Evolutionary conservation across 306 rosid species (phyloP), one percentile per base, ranked within the genome.

Genomic region (Dicorynia guianensis): DNA sequence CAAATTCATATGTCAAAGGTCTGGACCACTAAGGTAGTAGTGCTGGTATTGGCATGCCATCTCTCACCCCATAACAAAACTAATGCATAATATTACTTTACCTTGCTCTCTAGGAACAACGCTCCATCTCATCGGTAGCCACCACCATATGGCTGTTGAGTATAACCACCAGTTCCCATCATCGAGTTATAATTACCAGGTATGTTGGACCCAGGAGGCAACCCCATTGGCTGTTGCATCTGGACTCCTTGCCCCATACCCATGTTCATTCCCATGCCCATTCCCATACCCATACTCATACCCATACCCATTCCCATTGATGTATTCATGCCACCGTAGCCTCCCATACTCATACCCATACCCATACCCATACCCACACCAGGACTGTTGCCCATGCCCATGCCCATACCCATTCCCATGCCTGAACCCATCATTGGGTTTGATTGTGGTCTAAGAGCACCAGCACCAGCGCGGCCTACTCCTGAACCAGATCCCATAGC

Each of bases 401-500:
- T 53, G 2, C 68, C 80, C 62, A 43, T 19, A 20, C 68, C 84
- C 79, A 79, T 43, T 9, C 86, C 82, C 57, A 86, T 78, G 44
- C 89, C 90, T 1, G 92, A 74, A 74, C 93, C 94, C 87, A 85
- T 77, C 97, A 88, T 84, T 4, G 79, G 55, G 59, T 82, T 92
- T 72, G 77, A 50, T 15, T 85, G 67, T 60, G 91, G 59, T 84
- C 98, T 87, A 40, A 96, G 83, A 20, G 78, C 85, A 80, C 92
- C 47, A 0, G 93, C 99, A 79, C 90, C 96, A 1, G 87, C 90
- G 43, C 96, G 96, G 47, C 99, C 99, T 33, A 90, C 69, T 65
- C 99, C 99, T 33, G 99, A 90, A 71, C 98, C 98, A 10, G 99
- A 87, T 76, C 99, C 99, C 99, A 96, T 96, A 55, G 99, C 99